phyloP scores from a whole-genome alignment of 2,329 filamentous ascomycete species.

The Pseudocercospora pini-densiflorae region DNA sequence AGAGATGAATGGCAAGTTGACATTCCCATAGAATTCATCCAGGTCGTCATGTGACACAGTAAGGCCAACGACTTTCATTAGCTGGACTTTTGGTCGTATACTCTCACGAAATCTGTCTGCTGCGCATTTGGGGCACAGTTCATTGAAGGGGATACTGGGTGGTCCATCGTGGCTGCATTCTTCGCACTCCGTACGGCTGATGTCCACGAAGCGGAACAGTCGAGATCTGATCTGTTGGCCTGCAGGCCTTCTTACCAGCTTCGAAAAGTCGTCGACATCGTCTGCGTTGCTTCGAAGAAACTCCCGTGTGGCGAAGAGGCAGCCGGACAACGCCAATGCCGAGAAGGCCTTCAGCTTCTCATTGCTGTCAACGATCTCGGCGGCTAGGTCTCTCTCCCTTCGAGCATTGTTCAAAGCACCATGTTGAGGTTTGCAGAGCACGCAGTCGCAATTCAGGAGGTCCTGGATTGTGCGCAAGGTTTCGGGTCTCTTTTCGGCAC shows the following conservation, averaged over 20 bases:
- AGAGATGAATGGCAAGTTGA: slow-evolving; percentile 7
- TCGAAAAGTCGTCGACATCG: slow-evolving; percentile 5
- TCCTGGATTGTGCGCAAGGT: background rate
- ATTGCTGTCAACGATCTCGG: background rate
- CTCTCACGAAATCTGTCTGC: background rate
- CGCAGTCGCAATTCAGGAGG: slow-evolving; percentile 7
- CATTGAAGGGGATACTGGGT: background rate
- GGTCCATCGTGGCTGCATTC: slow-evolving; percentile 1
- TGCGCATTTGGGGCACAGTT: background rate
- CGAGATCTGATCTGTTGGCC: background rate
- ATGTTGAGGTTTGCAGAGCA: background rate
- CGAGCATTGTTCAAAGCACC: slow-evolving; percentile 6
- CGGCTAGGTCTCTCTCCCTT: background rate
- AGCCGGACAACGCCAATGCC: slow-evolving; percentile 13
- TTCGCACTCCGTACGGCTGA: background rate
- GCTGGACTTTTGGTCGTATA: background rate
- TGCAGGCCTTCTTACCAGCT: background rate
- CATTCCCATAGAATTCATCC: background rate
- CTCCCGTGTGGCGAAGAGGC: slow-evolving; percentile 13
- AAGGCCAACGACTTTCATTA: background rate
- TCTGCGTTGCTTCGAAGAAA: slow-evolving; percentile 6
- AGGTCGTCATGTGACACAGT: background rate
- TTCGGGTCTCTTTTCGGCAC: background rate
- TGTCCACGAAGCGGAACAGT: slow-evolving; percentile 1
- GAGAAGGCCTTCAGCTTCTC: slow-evolving; percentile 16